Conservation (phyloP, 257 asterid species). For the Apocynum venetum region DNA sequence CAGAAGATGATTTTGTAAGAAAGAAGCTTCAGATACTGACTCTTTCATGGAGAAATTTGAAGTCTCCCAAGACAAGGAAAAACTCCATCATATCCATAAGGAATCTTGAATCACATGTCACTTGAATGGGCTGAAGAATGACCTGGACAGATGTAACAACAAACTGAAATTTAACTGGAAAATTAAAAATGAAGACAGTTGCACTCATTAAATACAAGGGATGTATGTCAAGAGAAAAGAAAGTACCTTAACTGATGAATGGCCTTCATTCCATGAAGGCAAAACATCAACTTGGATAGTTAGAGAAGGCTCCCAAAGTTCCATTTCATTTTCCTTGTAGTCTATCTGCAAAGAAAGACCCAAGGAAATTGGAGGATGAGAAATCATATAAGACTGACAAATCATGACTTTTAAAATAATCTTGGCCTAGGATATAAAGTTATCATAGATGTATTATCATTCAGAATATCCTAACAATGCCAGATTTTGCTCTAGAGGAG, state of each 20-base stretch:
- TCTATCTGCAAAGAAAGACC: conserved; percentile 36
- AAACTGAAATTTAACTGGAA: background rate
- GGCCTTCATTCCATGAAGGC: conserved; percentile 39
- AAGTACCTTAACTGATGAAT: conserved; percentile 68
- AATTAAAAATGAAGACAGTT: conserved; percentile 5
- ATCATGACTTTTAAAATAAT: background rate
- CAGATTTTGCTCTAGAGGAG: background rate
- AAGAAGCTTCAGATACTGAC: conserved; percentile 33
- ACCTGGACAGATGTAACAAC: conserved; percentile 39
- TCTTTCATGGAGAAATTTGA: conserved; percentile 67
- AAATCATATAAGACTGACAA: background rate
- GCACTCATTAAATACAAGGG: conserved; percentile 8
- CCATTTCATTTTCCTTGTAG: conserved; percentile 34
- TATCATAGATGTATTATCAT: background rate
- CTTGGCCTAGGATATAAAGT: background rate
- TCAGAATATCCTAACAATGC: background rate
- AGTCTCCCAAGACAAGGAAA: conserved; percentile 37
- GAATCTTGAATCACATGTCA: conserved; percentile 55
- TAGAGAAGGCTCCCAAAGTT: conserved; percentile 50
- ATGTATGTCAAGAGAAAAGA: conserved; percentile 14
- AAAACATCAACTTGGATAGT: conserved; percentile 60
- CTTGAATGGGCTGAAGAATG: conserved; percentile 51
- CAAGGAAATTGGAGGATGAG: conserved; percentile 15
- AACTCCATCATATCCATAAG: conserved; percentile 53
- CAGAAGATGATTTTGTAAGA: background rate